Conservation (phyloP, 352 stramenopile genomes). For the Globisporangium viniferum region DNA sequence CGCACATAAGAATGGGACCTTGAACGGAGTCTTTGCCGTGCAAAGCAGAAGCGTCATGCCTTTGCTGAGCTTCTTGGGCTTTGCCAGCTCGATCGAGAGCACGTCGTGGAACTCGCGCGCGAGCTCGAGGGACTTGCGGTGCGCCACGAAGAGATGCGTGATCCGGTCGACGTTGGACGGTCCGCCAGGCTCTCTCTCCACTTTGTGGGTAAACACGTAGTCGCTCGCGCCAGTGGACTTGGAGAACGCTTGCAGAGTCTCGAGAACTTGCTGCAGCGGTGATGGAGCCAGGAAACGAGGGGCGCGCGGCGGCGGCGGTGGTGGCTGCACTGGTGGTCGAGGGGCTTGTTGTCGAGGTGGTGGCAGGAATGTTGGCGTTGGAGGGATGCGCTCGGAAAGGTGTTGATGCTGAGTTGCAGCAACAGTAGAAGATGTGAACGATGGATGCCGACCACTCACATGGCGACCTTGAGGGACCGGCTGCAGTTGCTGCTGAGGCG, state of each 20-base stretch:
- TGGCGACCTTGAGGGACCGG: neutral
- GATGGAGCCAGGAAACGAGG: neutral
- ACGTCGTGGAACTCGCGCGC: conserved; percentile 6
- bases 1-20: conserved; percentile 4
- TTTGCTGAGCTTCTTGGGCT: neutral
- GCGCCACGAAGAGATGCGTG: conserved; percentile 2
- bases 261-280: conserved; percentile 1
- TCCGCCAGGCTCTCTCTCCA: neutral
- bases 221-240: neutral
- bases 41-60: conserved; percentile 4
- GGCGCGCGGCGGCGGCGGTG: neutral
- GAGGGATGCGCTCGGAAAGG: neutral
- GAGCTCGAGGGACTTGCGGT: conserved; percentile 8
- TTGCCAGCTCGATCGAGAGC: conserved; percentile 6
- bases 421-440: neutral
- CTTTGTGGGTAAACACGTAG: conserved; percentile 4
- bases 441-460: neutral
- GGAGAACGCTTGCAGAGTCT: conserved; percentile 1
- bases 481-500: neutral
- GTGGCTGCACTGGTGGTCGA: neutral
- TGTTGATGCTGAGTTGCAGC: neutral
- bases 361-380: neutral
- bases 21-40: conserved; percentile 1
- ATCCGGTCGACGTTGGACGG: neutral
- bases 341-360: neutral